Evolutionary conservation across 768 basidiomycete genomes (phyloP), one percentile per base, ranked within the genome.

Genomic region (Tubosaeta sp.): DNA sequence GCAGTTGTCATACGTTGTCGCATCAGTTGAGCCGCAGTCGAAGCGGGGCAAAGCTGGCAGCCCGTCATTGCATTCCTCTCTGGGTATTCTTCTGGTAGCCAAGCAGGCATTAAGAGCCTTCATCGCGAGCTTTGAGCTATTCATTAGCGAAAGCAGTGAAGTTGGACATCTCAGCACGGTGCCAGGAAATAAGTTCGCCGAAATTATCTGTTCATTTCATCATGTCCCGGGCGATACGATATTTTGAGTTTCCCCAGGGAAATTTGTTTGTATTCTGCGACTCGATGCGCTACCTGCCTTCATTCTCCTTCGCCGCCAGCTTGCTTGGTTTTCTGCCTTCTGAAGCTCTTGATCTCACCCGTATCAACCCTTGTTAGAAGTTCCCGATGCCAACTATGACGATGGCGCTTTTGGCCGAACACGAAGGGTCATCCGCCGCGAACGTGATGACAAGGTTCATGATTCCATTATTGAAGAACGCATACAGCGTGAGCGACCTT

Each of bases 401-500:
- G 80, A 79, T 55, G 81, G 79, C 60, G 74, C 74, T 61, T 71
- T 64, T 65, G 75, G 74, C 44, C 75, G 72, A 52, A 66, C 59
- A 51, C 72, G 76, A 61, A 83, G 81, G 52, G 74, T 74, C 50
- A 61, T 74, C 44, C 84, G 85, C 59, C 86, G 86, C 68, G 87
- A 89, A 70, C 81, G 82, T 74, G 88, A 91, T 71, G 91, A 91
- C 75, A 91, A 92, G 72, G 82, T 88, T 39, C 91, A 91, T 77
- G 86, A 88, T 64, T 87, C 88, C 35, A 85, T 93, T 57, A 94
- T 95, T 74, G 91, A 93, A 78, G 90, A 95, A 67, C 86, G 95
- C 56, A 89, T 94, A 60, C 85, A 91, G 68, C 84, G 89, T 58
- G 95, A 99, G 76, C 79, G 93, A 60, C 93, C 93, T 1, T 97